Conservation (phyloP, 805 yeast species). For the Candida ponderosae region DNA sequence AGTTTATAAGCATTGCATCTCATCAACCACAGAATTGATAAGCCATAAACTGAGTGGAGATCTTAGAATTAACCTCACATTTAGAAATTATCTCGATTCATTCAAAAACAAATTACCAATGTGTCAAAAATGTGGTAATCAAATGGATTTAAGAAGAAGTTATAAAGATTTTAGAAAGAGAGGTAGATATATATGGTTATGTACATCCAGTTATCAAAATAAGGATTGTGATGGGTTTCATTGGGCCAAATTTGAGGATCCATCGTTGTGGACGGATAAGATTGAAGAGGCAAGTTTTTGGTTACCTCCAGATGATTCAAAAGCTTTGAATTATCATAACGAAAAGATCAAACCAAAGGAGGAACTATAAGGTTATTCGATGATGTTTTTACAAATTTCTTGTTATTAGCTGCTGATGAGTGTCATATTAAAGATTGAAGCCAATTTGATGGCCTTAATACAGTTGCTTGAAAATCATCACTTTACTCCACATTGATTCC, state of each 20-base stretch:
- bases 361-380: not conserved
- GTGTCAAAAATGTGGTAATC: constrained; percentile 33
- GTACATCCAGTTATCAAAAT: constrained; percentile 38
- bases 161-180: constrained; percentile 35
- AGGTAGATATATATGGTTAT: constrained; percentile 63
- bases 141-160: constrained; percentile 49
- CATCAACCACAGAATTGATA: constrained; percentile 33
- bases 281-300: constrained; percentile 32
- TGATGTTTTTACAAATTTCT: too few relatives aligned
- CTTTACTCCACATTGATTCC: too few relatives aligned
- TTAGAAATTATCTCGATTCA: constrained; percentile 41
- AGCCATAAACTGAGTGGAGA: constrained; percentile 42
- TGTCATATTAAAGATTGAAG: too few relatives aligned
- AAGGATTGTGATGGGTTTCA: constrained; percentile 40
- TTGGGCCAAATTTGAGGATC: constrained; percentile 39
- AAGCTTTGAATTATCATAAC: constrained; percentile 14
- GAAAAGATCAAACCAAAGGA: not conserved
- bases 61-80: constrained; percentile 57
- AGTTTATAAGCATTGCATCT: constrained; percentile 59
- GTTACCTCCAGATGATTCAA: constrained; percentile 35
- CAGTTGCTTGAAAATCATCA: too few relatives aligned
- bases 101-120: constrained; percentile 30
- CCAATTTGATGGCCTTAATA: too few relatives aligned
- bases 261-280: constrained; percentile 25
- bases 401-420: too few relatives aligned